Conservation (phyloP, 169 alveolate species). For the Miamiensis avidus region DNA sequence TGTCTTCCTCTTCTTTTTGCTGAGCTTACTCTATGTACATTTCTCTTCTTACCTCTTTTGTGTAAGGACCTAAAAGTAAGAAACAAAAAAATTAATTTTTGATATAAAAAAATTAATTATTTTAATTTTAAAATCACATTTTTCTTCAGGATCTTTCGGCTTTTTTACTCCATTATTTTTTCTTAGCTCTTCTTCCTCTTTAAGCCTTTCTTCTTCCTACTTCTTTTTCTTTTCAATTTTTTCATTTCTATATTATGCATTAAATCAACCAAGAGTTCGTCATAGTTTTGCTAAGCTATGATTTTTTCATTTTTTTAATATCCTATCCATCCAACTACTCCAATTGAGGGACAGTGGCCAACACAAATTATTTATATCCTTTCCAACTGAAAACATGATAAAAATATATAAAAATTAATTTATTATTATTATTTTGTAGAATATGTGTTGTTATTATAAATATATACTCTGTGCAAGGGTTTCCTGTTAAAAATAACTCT, state of each 20-base stretch:
- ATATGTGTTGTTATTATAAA: background rate
- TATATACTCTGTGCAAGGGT: slow-evolving; percentile 86
- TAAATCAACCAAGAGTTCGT: slow-evolving; percentile 55
- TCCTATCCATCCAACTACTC: slow-evolving; percentile 85
- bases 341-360: slow-evolving; percentile 73
- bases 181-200: slow-evolving; percentile 56
- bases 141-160: slow-evolving; percentile 32
- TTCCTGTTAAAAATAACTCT: slow-evolving; percentile 91
- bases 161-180: slow-evolving; percentile 46
- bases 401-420: too few relatives aligned
- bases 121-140: background rate
- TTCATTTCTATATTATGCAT: slow-evolving; percentile 58
- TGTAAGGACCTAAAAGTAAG: slow-evolving; percentile 15
- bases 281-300: slow-evolving; percentile 70
- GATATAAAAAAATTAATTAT: too few relatives aligned
- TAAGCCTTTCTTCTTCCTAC: slow-evolving; percentile 57
- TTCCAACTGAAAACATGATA: slow-evolving; percentile 74
- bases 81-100: slow-evolving; percentile 11
- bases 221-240: slow-evolving; percentile 44
- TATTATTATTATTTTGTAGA: too few relatives aligned
- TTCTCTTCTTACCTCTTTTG: slow-evolving; percentile 34
- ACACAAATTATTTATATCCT: slow-evolving; percentile 64
- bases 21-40: slow-evolving; percentile 36
- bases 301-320: slow-evolving; percentile 82
- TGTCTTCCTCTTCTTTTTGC: slow-evolving; percentile 38